Evolutionary conservation across 306 rosid genomes (phyloP), one percentile per base, ranked within the genome.

Genomic region (Alnus rubra): DNA sequence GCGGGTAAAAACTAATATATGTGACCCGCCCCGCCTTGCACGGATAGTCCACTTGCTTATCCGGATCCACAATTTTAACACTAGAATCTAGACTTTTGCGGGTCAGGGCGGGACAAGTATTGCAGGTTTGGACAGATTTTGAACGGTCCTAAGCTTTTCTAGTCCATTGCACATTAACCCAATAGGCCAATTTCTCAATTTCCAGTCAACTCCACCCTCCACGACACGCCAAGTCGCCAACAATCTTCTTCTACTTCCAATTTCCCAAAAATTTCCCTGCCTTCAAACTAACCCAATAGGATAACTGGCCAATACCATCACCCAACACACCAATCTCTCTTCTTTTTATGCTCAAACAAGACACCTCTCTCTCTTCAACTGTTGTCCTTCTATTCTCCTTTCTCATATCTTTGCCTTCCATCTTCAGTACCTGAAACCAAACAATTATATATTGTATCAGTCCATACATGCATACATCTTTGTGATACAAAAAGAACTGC

Each of bases 341-440:
- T 30, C 64, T 23, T 49, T 42, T 42, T 42, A 42, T 42, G 45
- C 45, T 42, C 7, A 42, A 42, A 23, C n/a, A 53, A 50, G 4
- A 12, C 76, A 65, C 73, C 56, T 48, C n/a, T n/a, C 49, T 68
- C 49, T 3, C 18, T 13, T 53, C 6, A n/a, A 8, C 39, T 55
- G n/a, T 42, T 52, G 28, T 58, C 2, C 55, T 51, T 69, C 72
- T 49, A 56, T 70, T 74, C 71, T 76, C 70, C 10, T 45, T 58
- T 75, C 16, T 8, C 76, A 59, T 9, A 4, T 3, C n/a, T 1
- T 4, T 28, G 44, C 45, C 11, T 39, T 62, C 37, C 69, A 30
- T 31, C 18, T 28, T 59, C 37, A 76, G 65, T 73, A 48, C 83
- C 86, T 81, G 69, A 76, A 83, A 28, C 85, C 55, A 48, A 15